Base-by-base conservation (phyloP, 208 protist species). In the Chromosphaera perkinsii region DNA sequence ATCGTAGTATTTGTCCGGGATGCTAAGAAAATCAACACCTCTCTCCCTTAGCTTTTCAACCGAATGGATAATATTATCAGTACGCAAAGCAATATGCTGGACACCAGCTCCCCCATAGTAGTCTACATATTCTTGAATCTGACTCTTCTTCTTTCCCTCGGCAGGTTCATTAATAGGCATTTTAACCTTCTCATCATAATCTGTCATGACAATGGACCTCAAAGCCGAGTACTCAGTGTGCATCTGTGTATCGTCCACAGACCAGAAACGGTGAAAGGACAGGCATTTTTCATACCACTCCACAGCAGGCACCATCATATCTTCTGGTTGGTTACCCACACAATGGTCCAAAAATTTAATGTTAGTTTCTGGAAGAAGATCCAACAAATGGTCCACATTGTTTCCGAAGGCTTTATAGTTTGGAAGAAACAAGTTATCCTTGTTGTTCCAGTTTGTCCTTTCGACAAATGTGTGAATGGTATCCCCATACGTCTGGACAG, bases 161-260 rank as follows among this genome's bases (percentile, higher is more conserved):
- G 87, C 85, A 27, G 87, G 87, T 72, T 91, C 87, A 69, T 91
- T 91, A 64, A 91, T 86, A 35, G 85, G 85, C 82, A 88, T 85
- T 58, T 90, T 90, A 66, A 91, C 63, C 0, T 40, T 69, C 59
- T 89, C 81, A 26, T 77, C 52, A 0, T 59, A 45, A 68, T 89
- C 79, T 32, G 85, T 60, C 27, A 91, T 76, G 0, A 91, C 87
- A 24, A 88, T 84, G 9, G 83, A 89, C 24, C 78, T 42, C 1
- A 91, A 69, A 2, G 85, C 74, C 24, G 32, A 66, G 56, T 80
- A 91, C 68, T 91, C 84, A 14, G 87, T 91, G 72, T 89, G 85
- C 27, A 91, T 86, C 24, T 80, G 72, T 22, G 54, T 84, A 51
- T 91, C 87, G 60, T 91, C 87, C 10, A 91, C 87, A 12, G 72